Percentiles rank a stretch among this genome's conserved stretches.
Conservation (phyloP, 2,329 filamentous ascomycete genomes). For the Penicillium griseofulvum region DNA sequence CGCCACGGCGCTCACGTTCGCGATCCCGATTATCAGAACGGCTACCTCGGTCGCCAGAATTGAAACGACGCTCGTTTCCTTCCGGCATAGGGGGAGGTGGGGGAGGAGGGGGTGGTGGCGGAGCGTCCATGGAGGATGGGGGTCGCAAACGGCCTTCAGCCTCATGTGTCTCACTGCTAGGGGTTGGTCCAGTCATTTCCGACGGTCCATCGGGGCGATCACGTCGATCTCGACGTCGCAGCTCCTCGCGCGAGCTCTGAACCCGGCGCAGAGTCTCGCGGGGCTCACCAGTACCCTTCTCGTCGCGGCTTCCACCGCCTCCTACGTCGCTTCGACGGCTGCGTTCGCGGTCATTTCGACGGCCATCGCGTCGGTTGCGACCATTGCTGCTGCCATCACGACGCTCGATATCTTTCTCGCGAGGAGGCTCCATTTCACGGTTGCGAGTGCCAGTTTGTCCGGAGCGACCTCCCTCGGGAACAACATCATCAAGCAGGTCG, state of each 20-base stretch:
- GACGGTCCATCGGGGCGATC: slow-evolving; percentile 35
- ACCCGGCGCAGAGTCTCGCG: slow-evolving; percentile 35
- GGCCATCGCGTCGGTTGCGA: slow-evolving; percentile 36
- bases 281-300: slow-evolving; percentile 26
- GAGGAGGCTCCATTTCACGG: slow-evolving; percentile 22
- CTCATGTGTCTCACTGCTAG: slow-evolving; percentile 20
- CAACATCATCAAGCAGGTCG: slow-evolving; percentile 36
- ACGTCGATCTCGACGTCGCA: slow-evolving; percentile 35
- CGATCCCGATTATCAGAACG: slow-evolving; percentile 28
- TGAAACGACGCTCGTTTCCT: slow-evolving; percentile 35
- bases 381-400: slow-evolving; percentile 27
- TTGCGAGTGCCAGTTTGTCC: slow-evolving; percentile 28
- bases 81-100: slow-evolving; percentile 29
- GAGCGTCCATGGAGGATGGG: slow-evolving; percentile 33
- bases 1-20: slow-evolving; percentile 36
- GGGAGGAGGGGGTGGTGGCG: slow-evolving; percentile 30
- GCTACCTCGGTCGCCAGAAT: slow-evolving; percentile 35
- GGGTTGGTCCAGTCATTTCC: slow-evolving; percentile 16
- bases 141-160: slow-evolving; percentile 36
- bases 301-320: slow-evolving; percentile 18
- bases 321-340: slow-evolving; percentile 34
- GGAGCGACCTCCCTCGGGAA: slow-evolving; percentile 33
- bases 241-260: slow-evolving; percentile 34
- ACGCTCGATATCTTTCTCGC: slow-evolving; percentile 33
- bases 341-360: slow-evolving; percentile 35